Evolutionary conservation across 2,329 filamentous ascomycete genomes (phyloP).

Genomic region (Colletotrichum tamarilloi): DNA sequence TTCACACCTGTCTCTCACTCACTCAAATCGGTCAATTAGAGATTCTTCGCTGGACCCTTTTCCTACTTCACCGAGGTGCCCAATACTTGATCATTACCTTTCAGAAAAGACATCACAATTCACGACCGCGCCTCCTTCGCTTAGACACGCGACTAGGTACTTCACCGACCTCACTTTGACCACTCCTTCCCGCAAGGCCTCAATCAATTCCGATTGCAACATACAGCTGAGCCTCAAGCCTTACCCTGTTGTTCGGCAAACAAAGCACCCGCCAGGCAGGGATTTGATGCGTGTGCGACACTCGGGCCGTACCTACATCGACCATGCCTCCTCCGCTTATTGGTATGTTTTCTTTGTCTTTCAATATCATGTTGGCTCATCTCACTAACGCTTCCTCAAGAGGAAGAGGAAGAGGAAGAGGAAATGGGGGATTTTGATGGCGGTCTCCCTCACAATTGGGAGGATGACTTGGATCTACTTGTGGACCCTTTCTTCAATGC

Average conservation of each 20-base stretch:
- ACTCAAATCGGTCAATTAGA: not conserved
- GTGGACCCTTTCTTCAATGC: not conserved
- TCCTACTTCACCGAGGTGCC: not conserved
- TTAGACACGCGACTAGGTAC: no score
- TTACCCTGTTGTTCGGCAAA: no score
- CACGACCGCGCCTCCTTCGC: no score
- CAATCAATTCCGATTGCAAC: not conserved
- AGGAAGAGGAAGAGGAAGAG: not conserved
- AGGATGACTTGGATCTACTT: not conserved
- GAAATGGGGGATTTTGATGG: not conserved
- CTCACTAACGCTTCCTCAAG: not conserved
- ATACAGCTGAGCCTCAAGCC: not conserved
- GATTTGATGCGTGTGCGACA: not conserved
- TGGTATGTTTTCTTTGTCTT: not conserved
- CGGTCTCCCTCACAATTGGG: not conserved
- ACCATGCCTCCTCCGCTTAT: not conserved
- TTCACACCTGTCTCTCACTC: not conserved
- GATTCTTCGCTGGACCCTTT: not conserved
- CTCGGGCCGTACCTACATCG: not conserved
- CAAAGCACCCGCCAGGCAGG: no score
- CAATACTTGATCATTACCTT: not conserved
- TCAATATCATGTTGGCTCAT: not conserved
- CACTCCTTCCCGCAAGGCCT: no score
- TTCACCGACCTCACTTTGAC: no score
- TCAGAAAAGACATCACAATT: no score